Evolutionary conservation across 2,329 filamentous ascomycete species (phyloP), one percentile per base, ranked within the genome.

Genomic region (Tympanopsis confertula): DNA sequence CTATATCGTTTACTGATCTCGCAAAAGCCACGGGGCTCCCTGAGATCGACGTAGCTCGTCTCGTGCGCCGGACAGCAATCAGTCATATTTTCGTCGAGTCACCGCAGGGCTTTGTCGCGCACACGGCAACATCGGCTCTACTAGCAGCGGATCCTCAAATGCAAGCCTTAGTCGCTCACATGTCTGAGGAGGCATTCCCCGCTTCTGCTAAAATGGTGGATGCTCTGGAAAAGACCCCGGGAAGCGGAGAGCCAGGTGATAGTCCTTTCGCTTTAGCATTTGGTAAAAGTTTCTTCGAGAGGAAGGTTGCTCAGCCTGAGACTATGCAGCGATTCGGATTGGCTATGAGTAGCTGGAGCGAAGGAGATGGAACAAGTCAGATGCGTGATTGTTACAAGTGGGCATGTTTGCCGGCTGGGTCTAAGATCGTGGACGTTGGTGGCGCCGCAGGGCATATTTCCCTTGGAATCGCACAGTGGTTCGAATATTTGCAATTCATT

Each of bases 221-320:
- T 4, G 32, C 32, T 13, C 32, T 35, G 32, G 32, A 5, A 18
- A 35, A 35, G 15, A 19, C 20, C n/a, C 32, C 32, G 13, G 19
- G 20, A 13, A 35, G 32, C 14, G 32, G 32, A 4, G 32, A 35
- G n/a, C 32, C 32, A n/a, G 15, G 20, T 35, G 5, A 35, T 18
- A 35, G 32, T 18, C 32, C 32, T 5, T 35, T 35, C 13, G 20
- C 32, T n/a, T 18, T 35, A 13, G 14, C 32, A 4, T 35, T 35
- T 35, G 32, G 32, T 19, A 19, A 18, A 4, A 35, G 32, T 18
- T 35, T 35, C 32, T 35, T 35, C 15, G 32, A 35, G 32, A 35
- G 32, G n/a, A 35, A 35, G n/a, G 15, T 35, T 18, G 20, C 19
- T 12, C 13, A 35, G 4, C 32, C 32, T 5, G 32, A 35, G n/a